phyloP scores from a whole-genome alignment of 1,139 yeast genomes.

The Hemisphaericaspora lyxosophila region DNA sequence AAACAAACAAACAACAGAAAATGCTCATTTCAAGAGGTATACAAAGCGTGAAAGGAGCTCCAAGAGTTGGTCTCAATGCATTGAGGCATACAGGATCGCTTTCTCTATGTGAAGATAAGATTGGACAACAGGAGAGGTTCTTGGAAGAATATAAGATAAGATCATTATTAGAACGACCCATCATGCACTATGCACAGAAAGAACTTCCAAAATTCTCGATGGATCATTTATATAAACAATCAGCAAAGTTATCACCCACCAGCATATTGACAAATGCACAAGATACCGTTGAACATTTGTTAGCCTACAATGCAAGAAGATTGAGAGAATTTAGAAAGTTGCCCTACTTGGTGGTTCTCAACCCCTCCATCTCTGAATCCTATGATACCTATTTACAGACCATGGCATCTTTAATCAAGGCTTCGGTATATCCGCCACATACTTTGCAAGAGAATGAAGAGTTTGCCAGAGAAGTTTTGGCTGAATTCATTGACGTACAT shows the following conservation, averaged over 20 bases:
- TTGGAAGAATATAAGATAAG: slow-evolving; percentile 50
- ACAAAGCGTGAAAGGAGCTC: not conserved
- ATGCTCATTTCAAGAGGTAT: not conserved
- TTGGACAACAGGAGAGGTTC: slow-evolving; percentile 30
- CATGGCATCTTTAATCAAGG: slow-evolving; percentile 60
- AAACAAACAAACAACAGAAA: too few species aligned
- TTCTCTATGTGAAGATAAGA: slow-evolving; percentile 4
- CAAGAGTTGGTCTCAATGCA: not conserved
- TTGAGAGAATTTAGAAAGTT: slow-evolving; percentile 66
- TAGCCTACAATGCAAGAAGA: slow-evolving; percentile 54
- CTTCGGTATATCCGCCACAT: slow-evolving; percentile 36
- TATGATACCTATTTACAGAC: slow-evolving; percentile 73
- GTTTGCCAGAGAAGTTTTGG: slow-evolving; percentile 49
- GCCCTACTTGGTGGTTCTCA: slow-evolving; percentile 81
- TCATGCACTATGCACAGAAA: slow-evolving; percentile 47
- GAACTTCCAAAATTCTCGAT: slow-evolving; percentile 51
- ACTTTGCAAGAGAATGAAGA: slow-evolving; percentile 53
- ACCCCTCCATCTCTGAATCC: slow-evolving; percentile 85
- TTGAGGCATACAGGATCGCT: not conserved
- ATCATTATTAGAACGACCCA: slow-evolving; percentile 51
- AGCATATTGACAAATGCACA: slow-evolving; percentile 37
- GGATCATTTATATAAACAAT: slow-evolving; percentile 42
- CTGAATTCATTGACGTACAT: slow-evolving; percentile 67
- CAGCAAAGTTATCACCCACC: slow-evolving; percentile 36
- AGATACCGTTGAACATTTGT: slow-evolving; percentile 45